Base-by-base conservation (phyloP, 2,329 filamentous ascomycete genomes). In the Colletotrichum camelliae region DNA sequence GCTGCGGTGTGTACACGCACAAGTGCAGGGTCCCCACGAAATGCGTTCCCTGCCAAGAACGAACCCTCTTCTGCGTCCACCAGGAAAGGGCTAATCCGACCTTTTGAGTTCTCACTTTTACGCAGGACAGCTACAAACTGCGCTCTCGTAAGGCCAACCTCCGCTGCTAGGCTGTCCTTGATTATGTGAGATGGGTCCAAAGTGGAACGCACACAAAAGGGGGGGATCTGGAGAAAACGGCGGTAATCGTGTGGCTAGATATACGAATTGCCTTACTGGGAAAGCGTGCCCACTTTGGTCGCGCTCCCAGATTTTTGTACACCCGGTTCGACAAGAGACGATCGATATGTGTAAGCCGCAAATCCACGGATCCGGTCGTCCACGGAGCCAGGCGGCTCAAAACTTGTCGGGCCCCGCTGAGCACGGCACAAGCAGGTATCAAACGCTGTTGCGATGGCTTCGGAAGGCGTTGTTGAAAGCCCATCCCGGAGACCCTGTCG, bases 231-330 rank as follows among this genome's bases (percentile, higher is more conserved):
- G 35, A 21, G 24, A 12, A 24, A 58, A 33, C 35, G 57, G 29
- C 31, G 27, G 29, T 52, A 52, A 64, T 68, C 27, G 33, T 57
- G 7, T 74, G 74, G 74, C 58, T 43, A 60, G 58, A 60, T 61
- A 52, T 76, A 76, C 74, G 74, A 76, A 37, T 69, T 74, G 13
- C 70, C 74, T 4, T 10, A 52, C 35, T 27, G n/a, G 65, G 65
- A 69, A 61, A 65, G 18, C 21, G 55, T 65, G 39, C 16, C 39
- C 39, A 74, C 35, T 33, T 60, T 37, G 58, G 74, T 39, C 33
- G 58, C 52, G 37, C 29, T 37, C 21, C 15, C 35, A 48, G 29
- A 8, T 65, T 43, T 15, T n/a, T 57, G 33, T 15, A 35, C 64
- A 43, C 8, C 35, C 39, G 21, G 52, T 52, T 66, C 70, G 57